phyloP scores from a whole-genome alignment of 2,329 filamentous ascomycete species.

The Pseudogymnoascus pannorum region DNA sequence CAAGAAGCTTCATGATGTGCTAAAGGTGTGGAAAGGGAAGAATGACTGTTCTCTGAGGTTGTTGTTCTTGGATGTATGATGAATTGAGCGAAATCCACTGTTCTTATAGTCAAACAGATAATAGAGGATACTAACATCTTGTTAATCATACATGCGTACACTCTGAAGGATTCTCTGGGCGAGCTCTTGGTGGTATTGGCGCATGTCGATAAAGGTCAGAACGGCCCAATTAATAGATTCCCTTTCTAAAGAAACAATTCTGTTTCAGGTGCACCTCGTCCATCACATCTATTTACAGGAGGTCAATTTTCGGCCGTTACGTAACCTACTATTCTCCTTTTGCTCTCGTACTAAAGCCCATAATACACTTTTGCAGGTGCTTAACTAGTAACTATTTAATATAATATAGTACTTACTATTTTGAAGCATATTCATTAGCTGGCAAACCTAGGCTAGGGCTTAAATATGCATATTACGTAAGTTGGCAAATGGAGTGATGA shows the following conservation, averaged over 20 bases:
- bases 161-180: not conserved
- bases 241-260: not conserved
- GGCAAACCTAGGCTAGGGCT: not conserved
- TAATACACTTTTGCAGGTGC: not conserved
- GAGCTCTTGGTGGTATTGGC: not conserved
- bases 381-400: not conserved
- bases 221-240: not conserved
- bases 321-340: not conserved
- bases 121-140: not conserved
- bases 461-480: not conserved
- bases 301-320: not conserved
- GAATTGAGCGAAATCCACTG: not conserved
- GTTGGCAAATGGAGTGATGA: too few species aligned
- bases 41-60: not conserved
- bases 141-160: not conserved
- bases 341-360: not conserved
- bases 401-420: not conserved
- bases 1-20: not conserved
- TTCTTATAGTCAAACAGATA: not conserved
- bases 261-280: not conserved
- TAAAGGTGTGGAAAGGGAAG: not conserved
- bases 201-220: not conserved
- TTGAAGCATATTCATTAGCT: not conserved
- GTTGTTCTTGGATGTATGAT: not conserved
- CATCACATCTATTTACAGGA: not conserved